phyloP scores from a whole-genome alignment of 1,139 yeast species.

The Magnusiomyces clavatus region DNA sequence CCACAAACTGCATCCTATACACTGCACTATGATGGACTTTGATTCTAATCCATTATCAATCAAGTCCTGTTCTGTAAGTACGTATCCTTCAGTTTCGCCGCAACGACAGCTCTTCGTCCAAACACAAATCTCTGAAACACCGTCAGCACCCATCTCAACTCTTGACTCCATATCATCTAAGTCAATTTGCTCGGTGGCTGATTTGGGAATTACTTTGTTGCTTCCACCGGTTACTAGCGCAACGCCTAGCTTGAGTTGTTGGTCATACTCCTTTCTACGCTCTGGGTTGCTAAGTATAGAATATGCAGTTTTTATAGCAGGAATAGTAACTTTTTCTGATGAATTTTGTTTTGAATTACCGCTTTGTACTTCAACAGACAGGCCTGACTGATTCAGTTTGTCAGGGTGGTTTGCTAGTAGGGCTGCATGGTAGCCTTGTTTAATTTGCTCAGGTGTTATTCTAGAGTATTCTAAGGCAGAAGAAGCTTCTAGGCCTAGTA shows the following conservation, averaged over 20 bases:
- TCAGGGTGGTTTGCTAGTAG: slow-evolving; percentile 74
- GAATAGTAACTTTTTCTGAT: slow-evolving; percentile 4
- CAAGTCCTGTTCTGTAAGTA: slow-evolving; percentile 52
- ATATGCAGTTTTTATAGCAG: slow-evolving; percentile 53
- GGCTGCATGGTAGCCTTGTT: slow-evolving; percentile 51
- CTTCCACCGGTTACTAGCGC: slow-evolving; percentile 40
- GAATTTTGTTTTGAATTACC: slow-evolving; percentile 26
- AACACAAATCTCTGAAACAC: slow-evolving; percentile 26
- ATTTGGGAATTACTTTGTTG: slow-evolving; percentile 24
- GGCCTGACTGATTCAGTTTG: slow-evolving; percentile 35
- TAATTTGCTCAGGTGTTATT: slow-evolving; percentile 40
- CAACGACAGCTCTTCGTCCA: slow-evolving; percentile 66
- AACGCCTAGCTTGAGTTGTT: slow-evolving; percentile 30
- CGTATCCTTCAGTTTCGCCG: slow-evolving; percentile 46
- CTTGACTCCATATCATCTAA: slow-evolving; percentile 43
- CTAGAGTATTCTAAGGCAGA: slow-evolving; percentile 18
- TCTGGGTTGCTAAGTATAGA: slow-evolving; percentile 38
- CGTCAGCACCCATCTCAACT: slow-evolving; percentile 15
- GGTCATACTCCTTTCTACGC: slow-evolving; percentile 43
- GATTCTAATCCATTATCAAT: slow-evolving; percentile 42
- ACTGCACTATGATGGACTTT: slow-evolving; percentile 65
- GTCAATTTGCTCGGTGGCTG: slow-evolving; percentile 40
- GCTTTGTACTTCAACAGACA: slow-evolving; percentile 5
- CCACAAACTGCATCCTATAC: slow-evolving; percentile 80
- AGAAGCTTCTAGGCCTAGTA: slow-evolving; percentile 39